phyloP scores from a whole-genome alignment of 2,329 filamentous ascomycete species.

The Fusarium longipes region DNA sequence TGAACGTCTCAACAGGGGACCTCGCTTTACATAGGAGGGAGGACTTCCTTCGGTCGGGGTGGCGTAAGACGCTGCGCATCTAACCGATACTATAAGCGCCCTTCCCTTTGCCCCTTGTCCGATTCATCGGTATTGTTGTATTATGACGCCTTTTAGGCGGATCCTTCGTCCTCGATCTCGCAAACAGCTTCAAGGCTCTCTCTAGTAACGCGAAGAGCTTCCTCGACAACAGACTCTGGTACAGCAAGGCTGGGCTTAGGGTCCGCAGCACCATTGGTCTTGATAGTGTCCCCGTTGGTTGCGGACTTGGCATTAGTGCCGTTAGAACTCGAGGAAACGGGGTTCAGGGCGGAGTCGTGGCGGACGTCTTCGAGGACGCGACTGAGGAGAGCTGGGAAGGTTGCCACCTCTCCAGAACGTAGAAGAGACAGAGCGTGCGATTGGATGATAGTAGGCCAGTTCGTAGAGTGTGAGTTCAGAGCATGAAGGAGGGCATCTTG shows the following conservation, averaged over 20 bases:
- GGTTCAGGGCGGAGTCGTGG: constrained; percentile 55
- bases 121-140: background rate
- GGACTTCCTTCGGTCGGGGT: background rate
- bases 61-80: background rate
- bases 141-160: background rate
- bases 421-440: constrained; percentile 69
- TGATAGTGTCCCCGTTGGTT: constrained; percentile 48
- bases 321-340: constrained; percentile 46
- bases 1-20: background rate
- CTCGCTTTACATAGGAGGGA: background rate
- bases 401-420: constrained; percentile 68
- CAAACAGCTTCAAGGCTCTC: constrained; percentile 67
- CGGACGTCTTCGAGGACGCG: constrained; percentile 72
- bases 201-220: constrained; percentile 69
- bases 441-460: constrained; percentile 72
- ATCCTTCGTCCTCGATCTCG: constrained; percentile 50
- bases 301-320: constrained; percentile 48
- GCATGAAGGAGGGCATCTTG: constrained; percentile 72
- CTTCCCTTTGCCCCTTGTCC: background rate
- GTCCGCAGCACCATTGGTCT: constrained; percentile 44
- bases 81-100: background rate
- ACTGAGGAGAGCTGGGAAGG: constrained; percentile 69
- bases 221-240: constrained; percentile 69
- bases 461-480: constrained; percentile 67
- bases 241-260: constrained; percentile 61